Evolutionary conservation across 371 early-diverging fungal species (phyloP).

Genomic region (Mortierella sp.): DNA sequence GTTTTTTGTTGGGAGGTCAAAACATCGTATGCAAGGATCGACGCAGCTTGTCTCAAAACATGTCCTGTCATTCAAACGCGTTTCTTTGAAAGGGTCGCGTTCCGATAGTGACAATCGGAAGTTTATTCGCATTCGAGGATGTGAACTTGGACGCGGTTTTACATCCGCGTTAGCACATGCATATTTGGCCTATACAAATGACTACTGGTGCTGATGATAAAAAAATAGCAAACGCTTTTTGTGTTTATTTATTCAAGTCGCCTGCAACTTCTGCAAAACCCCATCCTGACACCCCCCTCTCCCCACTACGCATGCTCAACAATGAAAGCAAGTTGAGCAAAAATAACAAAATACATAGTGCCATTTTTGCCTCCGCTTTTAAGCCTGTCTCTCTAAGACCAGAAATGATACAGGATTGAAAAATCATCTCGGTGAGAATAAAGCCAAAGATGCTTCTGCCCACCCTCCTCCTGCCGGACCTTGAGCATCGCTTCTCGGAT

Average conservation of each 20-base stretch:
- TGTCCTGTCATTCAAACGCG: no score
- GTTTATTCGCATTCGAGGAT: no score
- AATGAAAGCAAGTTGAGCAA: not conserved
- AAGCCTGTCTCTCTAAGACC: slow-evolving; percentile 26
- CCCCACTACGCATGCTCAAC: not conserved
- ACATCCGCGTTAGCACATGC: no score
- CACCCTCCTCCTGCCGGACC: slow-evolving; percentile 64
- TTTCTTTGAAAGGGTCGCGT: no score
- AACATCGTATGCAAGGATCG: no score
- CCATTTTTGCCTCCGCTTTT: not conserved
- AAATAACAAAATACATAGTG: not conserved
- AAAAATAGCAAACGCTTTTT: not conserved
- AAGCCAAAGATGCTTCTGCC: slow-evolving; percentile 77
- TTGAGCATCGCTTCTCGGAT: slow-evolving; percentile 66
- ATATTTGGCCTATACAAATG: no score
- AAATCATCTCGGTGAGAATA: slow-evolving; percentile 80
- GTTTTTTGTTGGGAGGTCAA: no score
- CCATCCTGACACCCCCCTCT: not conserved
- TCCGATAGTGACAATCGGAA: no score
- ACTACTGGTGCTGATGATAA: not conserved
- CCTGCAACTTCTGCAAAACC: not conserved
- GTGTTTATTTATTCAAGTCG: not conserved
- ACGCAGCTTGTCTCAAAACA: no score
- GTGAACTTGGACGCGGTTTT: no score
- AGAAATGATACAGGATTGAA: slow-evolving; percentile 55